Percentiles rank a stretch among this genome's conserved stretches.
These are phyloP conservation scores for Gyrodon lividus DNA, from an alignment of 768 basidiomycete species.

Conservation along the genomic window DNA sequence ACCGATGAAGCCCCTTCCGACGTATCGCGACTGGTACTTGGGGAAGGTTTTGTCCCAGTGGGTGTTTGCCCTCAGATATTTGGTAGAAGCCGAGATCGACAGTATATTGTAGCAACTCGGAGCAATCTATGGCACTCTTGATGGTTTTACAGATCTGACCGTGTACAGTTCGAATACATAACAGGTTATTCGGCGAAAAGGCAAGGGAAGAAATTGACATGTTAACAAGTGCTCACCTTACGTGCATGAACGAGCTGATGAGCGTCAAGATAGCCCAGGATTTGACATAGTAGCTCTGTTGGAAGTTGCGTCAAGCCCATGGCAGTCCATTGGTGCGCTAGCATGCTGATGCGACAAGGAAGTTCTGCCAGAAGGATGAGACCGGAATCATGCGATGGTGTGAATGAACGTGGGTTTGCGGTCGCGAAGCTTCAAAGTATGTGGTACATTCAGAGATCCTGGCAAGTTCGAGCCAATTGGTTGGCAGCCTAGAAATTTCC, in stretches of 20 bases:
- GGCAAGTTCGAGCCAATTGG: too few relatives aligned
- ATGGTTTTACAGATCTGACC: constrained; percentile 42
- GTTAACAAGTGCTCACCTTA: constrained; percentile 19
- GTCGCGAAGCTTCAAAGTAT: not conserved
- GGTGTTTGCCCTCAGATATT: constrained; percentile 37
- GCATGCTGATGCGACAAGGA: not conserved
- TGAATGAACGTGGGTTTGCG: not conserved
- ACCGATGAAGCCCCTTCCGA: constrained; percentile 39
- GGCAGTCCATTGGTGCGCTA: not conserved
- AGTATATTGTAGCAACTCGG: constrained; percentile 48
- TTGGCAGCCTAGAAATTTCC: too few relatives aligned
- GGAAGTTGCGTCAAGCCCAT: constrained; percentile 32
- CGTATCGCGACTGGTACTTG: constrained; percentile 39
- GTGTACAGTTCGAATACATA: not conserved
- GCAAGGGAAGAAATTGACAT: not conserved
- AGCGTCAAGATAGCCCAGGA: constrained; percentile 35
- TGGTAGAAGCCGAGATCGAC: constrained; percentile 49
- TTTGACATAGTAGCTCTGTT: constrained; percentile 39
- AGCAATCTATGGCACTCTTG: constrained; percentile 37
- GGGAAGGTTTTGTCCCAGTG: constrained; percentile 17
- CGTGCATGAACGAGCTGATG: constrained; percentile 37
- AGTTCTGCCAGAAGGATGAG: not conserved
- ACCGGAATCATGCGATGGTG: not conserved
- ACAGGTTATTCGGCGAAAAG: not conserved
- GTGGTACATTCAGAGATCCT: not conserved